phyloP scores from a whole-genome alignment of 2,329 filamentous ascomycete genomes.

The Xylaria sp. region DNA sequence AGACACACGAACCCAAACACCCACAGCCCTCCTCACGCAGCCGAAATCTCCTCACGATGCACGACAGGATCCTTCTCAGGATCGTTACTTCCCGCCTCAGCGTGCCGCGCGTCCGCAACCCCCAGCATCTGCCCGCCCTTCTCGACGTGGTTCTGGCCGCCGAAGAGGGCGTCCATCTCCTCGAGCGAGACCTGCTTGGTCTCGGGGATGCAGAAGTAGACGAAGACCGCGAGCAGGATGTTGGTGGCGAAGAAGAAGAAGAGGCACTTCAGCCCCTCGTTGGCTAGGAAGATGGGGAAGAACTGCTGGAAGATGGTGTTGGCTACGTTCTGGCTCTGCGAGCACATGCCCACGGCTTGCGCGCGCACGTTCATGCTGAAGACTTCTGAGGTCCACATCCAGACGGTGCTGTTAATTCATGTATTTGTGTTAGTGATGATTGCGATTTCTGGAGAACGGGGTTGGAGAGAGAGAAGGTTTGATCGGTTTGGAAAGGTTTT shows the following conservation, averaged over 20 bases:
- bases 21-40: background rate
- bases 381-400: constrained; percentile 77
- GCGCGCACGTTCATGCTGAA: constrained; percentile 79
- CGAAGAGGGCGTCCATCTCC: constrained; percentile 67
- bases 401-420: constrained; percentile 59
- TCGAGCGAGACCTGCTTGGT: constrained; percentile 63
- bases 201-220: constrained; percentile 64
- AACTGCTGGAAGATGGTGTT: constrained; percentile 77
- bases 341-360: constrained; percentile 75
- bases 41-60: constrained; percentile 23
- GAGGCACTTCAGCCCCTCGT: constrained; percentile 59
- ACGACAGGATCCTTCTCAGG: constrained; percentile 32
- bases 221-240: constrained; percentile 60
- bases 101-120: constrained; percentile 33
- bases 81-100: background rate
- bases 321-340: constrained; percentile 70
- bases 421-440: too few species aligned
- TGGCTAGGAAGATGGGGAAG: constrained; percentile 74
- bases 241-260: constrained; percentile 59
- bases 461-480: background rate
- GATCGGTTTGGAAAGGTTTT: background rate
- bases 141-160: constrained; percentile 66
- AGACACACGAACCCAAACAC: too few species aligned
- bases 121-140: constrained; percentile 62
- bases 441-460: too few species aligned